These are phyloP conservation scores for Cryptococcus hybrid DNA, from an alignment of 1,284 basidiomycete species.

Conservation along the genomic window DNA sequence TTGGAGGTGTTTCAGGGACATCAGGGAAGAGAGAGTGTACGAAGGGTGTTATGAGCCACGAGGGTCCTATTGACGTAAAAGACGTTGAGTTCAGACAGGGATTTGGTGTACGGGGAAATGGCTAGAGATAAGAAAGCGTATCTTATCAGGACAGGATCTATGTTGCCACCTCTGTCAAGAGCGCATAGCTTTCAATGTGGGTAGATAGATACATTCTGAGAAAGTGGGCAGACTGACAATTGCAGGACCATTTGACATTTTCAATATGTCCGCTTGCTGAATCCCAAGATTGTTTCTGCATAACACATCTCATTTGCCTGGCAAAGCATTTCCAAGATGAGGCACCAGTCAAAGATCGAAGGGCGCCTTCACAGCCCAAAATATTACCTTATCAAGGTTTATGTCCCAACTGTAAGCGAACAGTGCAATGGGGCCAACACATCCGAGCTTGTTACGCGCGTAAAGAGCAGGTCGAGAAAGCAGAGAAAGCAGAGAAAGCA, in stretches of 20 bases:
- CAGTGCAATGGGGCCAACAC: constrained; percentile 70
- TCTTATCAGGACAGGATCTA: constrained; percentile 28
- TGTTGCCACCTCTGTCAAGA: constrained; percentile 50
- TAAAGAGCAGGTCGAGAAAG: constrained; percentile 29
- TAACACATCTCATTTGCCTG: constrained; percentile 70
- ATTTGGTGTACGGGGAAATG: constrained; percentile 25
- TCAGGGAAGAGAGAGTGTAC: constrained; percentile 56
- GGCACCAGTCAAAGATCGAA: neutral
- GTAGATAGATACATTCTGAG: constrained; percentile 48
- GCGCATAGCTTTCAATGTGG: constrained; percentile 51
- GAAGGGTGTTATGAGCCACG: constrained; percentile 36
- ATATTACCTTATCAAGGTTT: constrained; percentile 63
- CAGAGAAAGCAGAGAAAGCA: constrained; percentile 9
- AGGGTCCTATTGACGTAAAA: constrained; percentile 60
- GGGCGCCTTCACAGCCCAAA: neutral
- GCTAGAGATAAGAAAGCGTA: neutral
- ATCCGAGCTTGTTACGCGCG: constrained; percentile 67
- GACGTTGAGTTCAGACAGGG: constrained; percentile 57
- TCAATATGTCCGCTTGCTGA: constrained; percentile 56
- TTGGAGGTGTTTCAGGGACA: constrained; percentile 71
- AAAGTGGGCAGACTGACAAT: neutral
- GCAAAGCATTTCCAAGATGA: constrained; percentile 57
- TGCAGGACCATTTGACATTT: constrained; percentile 60
- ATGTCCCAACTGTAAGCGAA: constrained; percentile 59
- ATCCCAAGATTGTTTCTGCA: constrained; percentile 22